Conservation (phyloP, 257 asterid species). For the Scutellaria minor region DNA sequence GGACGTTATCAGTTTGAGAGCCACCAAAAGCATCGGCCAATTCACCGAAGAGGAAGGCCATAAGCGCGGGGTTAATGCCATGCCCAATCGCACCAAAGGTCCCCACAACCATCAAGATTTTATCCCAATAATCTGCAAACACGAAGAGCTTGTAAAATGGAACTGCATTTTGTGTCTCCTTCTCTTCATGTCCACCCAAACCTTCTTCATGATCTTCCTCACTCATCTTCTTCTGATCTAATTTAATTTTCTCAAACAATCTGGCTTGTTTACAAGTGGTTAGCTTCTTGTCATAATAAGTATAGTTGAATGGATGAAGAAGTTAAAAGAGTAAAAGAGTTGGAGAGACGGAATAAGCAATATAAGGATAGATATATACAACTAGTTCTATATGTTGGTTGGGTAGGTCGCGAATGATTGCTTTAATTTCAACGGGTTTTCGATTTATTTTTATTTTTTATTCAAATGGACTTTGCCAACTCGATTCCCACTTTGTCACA, state of each 20-base stretch:
- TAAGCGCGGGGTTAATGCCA: slow-evolving; percentile 70
- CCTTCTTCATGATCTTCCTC: no score
- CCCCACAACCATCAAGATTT: slow-evolving; percentile 64
- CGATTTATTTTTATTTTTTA: not conserved
- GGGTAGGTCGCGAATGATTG: slow-evolving; percentile 26
- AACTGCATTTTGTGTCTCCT: slow-evolving; percentile 42
- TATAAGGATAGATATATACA: no score
- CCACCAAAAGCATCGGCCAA: slow-evolving; percentile 70
- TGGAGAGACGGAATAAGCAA: not conserved
- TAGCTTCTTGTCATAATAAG: no score
- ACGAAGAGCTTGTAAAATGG: slow-evolving; percentile 74
- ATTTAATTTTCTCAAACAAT: no score
- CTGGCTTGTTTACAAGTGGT: no score
- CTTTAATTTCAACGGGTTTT: slow-evolving; percentile 31
- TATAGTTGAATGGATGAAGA: no score
- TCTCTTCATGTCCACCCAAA: slow-evolving; percentile 1
- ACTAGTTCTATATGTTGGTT: slow-evolving; percentile 26
- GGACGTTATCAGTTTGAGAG: slow-evolving; percentile 34
- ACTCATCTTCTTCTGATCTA: no score
- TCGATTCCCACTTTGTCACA: not conserved
- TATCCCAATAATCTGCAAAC: slow-evolving; percentile 68
- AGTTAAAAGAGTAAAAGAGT: not conserved
- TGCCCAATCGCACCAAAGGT: slow-evolving; percentile 68
- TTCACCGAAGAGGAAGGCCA: slow-evolving; percentile 79
- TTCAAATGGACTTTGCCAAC: slow-evolving; percentile 30